Base-by-base conservation (phyloP, 805 yeast genomes). In the Alloascoidea africana region DNA sequence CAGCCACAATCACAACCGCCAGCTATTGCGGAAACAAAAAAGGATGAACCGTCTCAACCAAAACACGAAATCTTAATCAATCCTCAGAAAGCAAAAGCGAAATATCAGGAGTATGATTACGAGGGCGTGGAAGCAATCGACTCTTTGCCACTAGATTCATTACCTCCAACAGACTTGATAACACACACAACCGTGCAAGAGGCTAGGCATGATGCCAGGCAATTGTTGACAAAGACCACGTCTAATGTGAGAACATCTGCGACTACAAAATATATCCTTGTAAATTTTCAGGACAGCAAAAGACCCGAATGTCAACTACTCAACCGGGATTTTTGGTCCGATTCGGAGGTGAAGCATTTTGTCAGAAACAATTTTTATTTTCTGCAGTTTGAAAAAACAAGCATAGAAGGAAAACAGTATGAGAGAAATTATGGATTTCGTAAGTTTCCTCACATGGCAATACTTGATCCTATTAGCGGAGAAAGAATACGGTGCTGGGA, bases 401-500 rank as follows among this genome's bases (percentile, higher is more conserved):
- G 91, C 2, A 70, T 72, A 4, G 76, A 71, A 42, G 97, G 96
- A 2, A 64, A 65, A 43, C 69, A 66, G 42, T 91, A 84, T 53
- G 48, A 66, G 14, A 76, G 79, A 43, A 78, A 81, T 49, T 87
- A 91, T 54, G 76, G 79, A 2, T 66, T 82, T 35, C n/a, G 67
- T 17, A 37, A 36, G 16, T 79, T 62, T 53, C 99, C 99, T 1
- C 96, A 91, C 53, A 76, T 91, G 33, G 82, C 96, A 1, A 82
- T 91, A 32, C 54, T 91, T 36, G 99, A 91, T 50, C 96, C 98
- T 2, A 73, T 87, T 53, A 91, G 97, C 0, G 97, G 97, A 16
- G 99, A 91, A 57, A 66, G 94, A 42, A 69, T 85, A 39, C 68
- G 70, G 46, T 65, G 65, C 38, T 91, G 96, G 95, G 60, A 65